Base-by-base conservation (phyloP, 2,329 filamentous ascomycete species). In the Aspergillus ibericus region DNA sequence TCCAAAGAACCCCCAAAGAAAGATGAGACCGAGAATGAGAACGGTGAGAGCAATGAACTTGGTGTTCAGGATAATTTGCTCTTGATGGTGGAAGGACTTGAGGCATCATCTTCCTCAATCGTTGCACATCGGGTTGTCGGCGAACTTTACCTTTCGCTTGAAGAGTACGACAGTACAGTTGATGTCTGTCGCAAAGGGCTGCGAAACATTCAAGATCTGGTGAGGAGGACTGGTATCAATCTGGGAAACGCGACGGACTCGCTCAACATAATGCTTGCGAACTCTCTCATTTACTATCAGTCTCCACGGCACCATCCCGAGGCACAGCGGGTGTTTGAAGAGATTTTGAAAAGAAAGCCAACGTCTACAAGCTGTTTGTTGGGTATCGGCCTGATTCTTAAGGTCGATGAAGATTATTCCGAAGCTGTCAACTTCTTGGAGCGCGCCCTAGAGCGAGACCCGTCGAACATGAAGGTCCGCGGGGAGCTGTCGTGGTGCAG, bases 401-500 rank as follows among this genome's bases (percentile, higher is more conserved):
- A 97, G 74, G 95, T 98, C 67, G 92, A 96, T 64, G 89, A 96
- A 68, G 90, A 98, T 62, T 97, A 91, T 68, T 81, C 85, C 48
- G 83, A 91, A 68, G 95, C 96, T 0, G 86, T 93, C 38, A 84
- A 89, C 27, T 97, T 96, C 68, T 78, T 99, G 12, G 83, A 83
- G 38, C 85, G 91, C 62, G 95, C 95, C 1, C 74, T 96, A 25
- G 73, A 87, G 63, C 85, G 90, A 22, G 91, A 96, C 69, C 79
- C 82, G 2, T 79, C 80, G 10, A 96, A 97, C 65, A 80, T 92
- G 18, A 88, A 88, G 29, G 88, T 99, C 44, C 88, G 86, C 56
- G 89, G 90, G 15, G 96, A 99, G 75, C 86, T 92, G 16, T 93
- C 92, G 1, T 99, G 95, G 95, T 92, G 95, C 62, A 91, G 90